Conservation (phyloP, 2,329 filamentous ascomycete species). For the Ambrosiella cleistominuta region DNA sequence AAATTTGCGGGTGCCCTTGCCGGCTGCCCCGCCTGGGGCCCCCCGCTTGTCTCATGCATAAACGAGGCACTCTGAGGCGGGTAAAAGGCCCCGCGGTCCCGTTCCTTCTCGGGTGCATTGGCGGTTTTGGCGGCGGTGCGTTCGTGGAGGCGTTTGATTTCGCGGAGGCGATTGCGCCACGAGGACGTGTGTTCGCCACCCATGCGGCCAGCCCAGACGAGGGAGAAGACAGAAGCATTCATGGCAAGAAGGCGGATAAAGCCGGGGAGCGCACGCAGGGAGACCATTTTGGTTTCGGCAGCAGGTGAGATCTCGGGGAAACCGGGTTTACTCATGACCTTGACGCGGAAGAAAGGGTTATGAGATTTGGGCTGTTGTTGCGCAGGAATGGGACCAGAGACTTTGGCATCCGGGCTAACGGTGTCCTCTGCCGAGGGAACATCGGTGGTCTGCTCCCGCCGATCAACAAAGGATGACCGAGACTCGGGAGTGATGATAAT, state of each 20-base stretch:
- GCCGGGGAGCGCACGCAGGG: constrained; percentile 59
- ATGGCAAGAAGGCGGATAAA: constrained; percentile 80
- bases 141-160: constrained; percentile 69
- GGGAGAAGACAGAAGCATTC: constrained; percentile 83
- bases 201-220: constrained; percentile 67
- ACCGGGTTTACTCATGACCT: constrained; percentile 70
- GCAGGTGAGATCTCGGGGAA: constrained; percentile 88
- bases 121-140: constrained; percentile 33
- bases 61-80: constrained; percentile 11
- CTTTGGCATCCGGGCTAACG: neutral
- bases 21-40: constrained; percentile 6
- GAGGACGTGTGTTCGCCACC: constrained; percentile 72
- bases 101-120: neutral
- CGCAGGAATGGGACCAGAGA: neutral
- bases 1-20: constrained; percentile 24
- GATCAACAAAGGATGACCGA: constrained; percentile 55
- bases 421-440: neutral
- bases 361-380: neutral
- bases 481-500: constrained; percentile 89
- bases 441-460: constrained; percentile 25
- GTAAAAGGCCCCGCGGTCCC: constrained; percentile 16
- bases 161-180: constrained; percentile 72
- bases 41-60: constrained; percentile 6
- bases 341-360: constrained; percentile 65
- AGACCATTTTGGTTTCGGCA: constrained; percentile 76